Base-by-base conservation (phyloP, 345 rosid species). In the Gossypium sturtianum region DNA sequence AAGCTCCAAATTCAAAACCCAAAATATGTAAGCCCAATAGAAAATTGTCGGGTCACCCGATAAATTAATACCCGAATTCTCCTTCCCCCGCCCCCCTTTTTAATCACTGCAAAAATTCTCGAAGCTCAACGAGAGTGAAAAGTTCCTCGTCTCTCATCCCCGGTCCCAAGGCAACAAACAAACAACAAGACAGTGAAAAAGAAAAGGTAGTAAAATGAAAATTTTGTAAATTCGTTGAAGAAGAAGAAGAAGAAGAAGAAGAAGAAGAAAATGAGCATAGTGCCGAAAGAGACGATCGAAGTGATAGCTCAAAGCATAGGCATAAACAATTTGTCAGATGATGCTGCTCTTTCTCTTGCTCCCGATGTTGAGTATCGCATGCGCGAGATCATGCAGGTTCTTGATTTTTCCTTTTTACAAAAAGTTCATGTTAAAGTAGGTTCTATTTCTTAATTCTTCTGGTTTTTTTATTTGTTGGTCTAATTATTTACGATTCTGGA, bases 321-420 rank as follows among this genome's bases (percentile, higher is more conserved):
- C 23, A 89, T 92, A 71, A 84, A 66, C 63, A 91, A 86, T 69
- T 74, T 94, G 78, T 86, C 87, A 43, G 76, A 85, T 9, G 98
- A 93, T 70, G 99, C 87, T 23, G 91, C 94, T 9, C 89, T 90
- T 16, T 83, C 87, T 74, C 98, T 95, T 66, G 99, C 99, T 74
- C 91, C 98, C 11, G 97, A 95, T 74, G 96, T 91, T 72, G 99
- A 93, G 77, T 95, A 90, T 74, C 97, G 97, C 25, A 83, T 90
- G 84, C 97, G 97, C 70, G 94, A 95, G 84, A 88, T 93, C 75
- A 90, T 93, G 91, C 98, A 92, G 96, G 98, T 90, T 34, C 41
- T 34, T 34, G 7, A 4, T 1, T 43, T 9, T 62, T 29, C 59
- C 1, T 20, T 23, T 38, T 16, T 34, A 15, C 22, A 34, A 34